Conservation (phyloP, 176 grass and related monocot species). For the Raddia guianensis region DNA sequence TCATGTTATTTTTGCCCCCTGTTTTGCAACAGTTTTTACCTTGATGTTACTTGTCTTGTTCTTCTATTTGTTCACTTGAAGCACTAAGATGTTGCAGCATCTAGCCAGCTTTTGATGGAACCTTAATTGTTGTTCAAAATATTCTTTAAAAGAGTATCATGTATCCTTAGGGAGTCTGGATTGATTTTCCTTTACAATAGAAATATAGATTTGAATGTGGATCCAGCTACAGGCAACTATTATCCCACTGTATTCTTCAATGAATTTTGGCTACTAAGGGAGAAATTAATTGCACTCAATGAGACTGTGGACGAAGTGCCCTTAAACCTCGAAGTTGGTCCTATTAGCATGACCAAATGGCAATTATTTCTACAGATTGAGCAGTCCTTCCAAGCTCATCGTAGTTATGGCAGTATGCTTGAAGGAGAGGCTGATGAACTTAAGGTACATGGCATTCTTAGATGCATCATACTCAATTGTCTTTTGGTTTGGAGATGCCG, state of each 20-base stretch:
- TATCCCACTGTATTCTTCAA: constrained; percentile 93
- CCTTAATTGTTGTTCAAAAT: constrained; percentile 20
- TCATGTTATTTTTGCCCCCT: not conserved
- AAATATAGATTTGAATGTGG: constrained; percentile 80
- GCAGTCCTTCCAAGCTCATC: constrained; percentile 95
- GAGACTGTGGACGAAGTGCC: constrained; percentile 75
- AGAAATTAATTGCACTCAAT: constrained; percentile 86
- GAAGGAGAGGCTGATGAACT: constrained; percentile 99
- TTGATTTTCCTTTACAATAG: constrained; percentile 67
- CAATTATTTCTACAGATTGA: constrained; percentile 97
- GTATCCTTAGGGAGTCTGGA: not conserved
- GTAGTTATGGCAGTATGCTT: constrained; percentile 98
- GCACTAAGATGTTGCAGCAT: not conserved
- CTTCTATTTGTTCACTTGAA: constrained; percentile 8
- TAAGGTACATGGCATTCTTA: constrained; percentile 58
- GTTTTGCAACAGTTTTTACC: not conserved
- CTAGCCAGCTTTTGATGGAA: constrained; percentile 16
- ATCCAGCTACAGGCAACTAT: constrained; percentile 62
- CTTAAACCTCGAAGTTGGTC: constrained; percentile 82
- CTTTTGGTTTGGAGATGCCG: not conserved
- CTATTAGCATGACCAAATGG: constrained; percentile 98
- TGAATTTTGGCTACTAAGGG: constrained; percentile 96
- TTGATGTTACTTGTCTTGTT: not conserved
- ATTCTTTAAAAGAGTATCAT: not conserved
- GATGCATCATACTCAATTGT: not conserved